These are phyloP conservation scores for Phellopilus nigrolimitatus DNA, from an alignment of 1,284 basidiomycete species.

Conservation along the genomic window DNA sequence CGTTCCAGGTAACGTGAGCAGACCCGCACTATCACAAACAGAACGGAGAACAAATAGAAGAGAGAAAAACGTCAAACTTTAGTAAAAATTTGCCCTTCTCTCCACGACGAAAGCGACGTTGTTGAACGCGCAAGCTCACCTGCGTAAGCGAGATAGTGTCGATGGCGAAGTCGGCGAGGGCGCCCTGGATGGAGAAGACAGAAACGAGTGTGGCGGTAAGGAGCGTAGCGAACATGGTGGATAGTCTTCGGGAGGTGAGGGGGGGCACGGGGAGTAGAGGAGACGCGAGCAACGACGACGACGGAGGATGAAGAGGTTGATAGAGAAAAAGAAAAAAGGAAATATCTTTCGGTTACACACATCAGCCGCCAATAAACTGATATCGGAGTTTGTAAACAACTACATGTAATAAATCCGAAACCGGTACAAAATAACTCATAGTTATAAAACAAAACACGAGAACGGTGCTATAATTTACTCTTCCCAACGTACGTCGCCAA, in stretches of 20 bases:
- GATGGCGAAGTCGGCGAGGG: slow-evolving; percentile 49
- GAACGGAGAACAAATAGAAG: neutral
- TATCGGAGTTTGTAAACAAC: slow-evolving; percentile 9
- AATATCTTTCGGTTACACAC: no score
- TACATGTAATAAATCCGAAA: neutral
- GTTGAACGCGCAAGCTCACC: slow-evolving; percentile 33
- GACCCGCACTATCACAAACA: slow-evolving; percentile 47
- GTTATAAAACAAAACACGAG: neutral
- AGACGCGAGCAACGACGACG: slow-evolving; percentile 12
- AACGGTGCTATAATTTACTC: slow-evolving; percentile 41
- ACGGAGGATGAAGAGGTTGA: slow-evolving; percentile 21
- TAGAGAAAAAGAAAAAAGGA: slow-evolving; percentile 19
- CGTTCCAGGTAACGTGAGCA: slow-evolving; percentile 51
- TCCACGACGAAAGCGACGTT: neutral
- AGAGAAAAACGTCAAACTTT: neutral
- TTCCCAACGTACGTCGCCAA: slow-evolving; percentile 67
- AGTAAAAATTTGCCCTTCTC: neutral
- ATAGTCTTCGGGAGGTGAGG: slow-evolving; percentile 17
- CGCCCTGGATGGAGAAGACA: slow-evolving; percentile 42
- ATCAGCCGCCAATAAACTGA: no score
- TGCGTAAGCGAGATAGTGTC: slow-evolving; percentile 47
- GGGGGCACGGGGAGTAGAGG: neutral
- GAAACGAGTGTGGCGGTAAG: slow-evolving; percentile 64
- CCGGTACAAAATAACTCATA: neutral
- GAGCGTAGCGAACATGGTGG: slow-evolving; percentile 71